Base-by-base conservation (phyloP, 164 flowering plant genomes). In the Brasenia schreberi region DNA sequence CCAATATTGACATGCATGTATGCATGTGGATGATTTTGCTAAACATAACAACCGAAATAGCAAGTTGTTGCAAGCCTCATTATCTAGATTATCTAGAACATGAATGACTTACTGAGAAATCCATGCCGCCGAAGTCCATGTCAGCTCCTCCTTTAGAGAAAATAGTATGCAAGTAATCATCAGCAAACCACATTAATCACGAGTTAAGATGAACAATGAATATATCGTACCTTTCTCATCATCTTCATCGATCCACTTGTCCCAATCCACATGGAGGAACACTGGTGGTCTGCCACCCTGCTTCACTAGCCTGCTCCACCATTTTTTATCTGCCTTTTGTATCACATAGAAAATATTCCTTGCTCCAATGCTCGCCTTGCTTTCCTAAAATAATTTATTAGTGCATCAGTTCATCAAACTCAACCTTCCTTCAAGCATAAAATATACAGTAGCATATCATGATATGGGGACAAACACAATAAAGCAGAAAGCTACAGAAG, bases 191-290 rank as follows among this genome's bases (percentile, higher is more conserved):
- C 10, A 7, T 23, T 61, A 61, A 18, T 61, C 12, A 5, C 5
- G 7, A 61, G 18, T n/a, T 14, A 61, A 18, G 9, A 23, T 61
- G 18, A 61, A 7, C 18, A 18, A 23, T 11, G 5, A 7, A 43
- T 68, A 5, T 19, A 67, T 72, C 64, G 44, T 74, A 66, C 81
- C 87, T 6, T 71, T 70, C 68, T 83, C 88, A 52, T 89, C 92
- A 43, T 87, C 96, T 74, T 83, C 92, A 76, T 89, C 90, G 43
- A 84, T 78, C 96, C 96, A 89, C 70, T 84, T 87, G 62, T 85
- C 89, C 90, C 90, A 89, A 67, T 89, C 92, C 71, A 84, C 87
- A 69, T 84, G 83, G 66, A 89, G 42, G 63, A 79, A 87, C 7
- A 73, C 74, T 1, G 87, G 92, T 18, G 88, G 77, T 69, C 77